Evolutionary conservation across 2,329 filamentous ascomycete species (phyloP).

Genomic region (Lojkania enalia): DNA sequence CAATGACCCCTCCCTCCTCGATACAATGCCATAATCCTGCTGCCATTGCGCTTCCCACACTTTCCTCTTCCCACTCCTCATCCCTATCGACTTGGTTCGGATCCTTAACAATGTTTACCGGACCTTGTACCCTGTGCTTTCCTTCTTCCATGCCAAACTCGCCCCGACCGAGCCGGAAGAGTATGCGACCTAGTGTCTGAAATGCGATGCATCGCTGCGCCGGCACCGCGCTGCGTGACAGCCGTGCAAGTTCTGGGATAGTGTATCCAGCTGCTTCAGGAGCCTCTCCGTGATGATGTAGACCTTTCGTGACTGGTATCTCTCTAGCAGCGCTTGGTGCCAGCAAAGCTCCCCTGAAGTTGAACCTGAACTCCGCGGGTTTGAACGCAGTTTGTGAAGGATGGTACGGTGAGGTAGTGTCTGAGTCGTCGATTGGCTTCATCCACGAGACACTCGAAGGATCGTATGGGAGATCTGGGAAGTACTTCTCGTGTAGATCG

Average conservation of each 20-base stretch:
- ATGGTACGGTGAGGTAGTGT: constrained; percentile 76
- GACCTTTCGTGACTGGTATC: constrained; percentile 75
- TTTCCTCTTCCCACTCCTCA: constrained; percentile 44
- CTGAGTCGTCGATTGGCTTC: constrained; percentile 65
- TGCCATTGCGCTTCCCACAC: constrained; percentile 54
- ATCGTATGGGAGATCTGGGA: constrained; percentile 82
- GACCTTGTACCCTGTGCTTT: constrained; percentile 47
- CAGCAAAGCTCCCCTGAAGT: constrained; percentile 79
- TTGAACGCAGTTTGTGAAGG: constrained; percentile 73
- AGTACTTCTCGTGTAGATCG: constrained; percentile 89
- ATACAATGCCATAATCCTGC: constrained; percentile 82
- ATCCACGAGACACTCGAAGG: constrained; percentile 90
- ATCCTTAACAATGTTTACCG: constrained; percentile 50
- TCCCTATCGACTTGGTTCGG: constrained; percentile 42
- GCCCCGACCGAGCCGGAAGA: constrained; percentile 80
- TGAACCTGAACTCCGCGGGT: constrained; percentile 80
- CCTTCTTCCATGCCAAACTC: constrained; percentile 62
- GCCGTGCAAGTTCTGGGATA: constrained; percentile 77
- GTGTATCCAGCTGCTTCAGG: constrained; percentile 96
- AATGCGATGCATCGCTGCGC: constrained; percentile 90
- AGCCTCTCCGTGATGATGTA: constrained; percentile 92
- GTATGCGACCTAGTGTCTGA: constrained; percentile 82
- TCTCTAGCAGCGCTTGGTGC: constrained; percentile 73
- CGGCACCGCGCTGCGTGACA: constrained; percentile 79
- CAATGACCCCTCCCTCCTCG: constrained; percentile 74